Evolutionary conservation across 2,329 filamentous ascomycete species (phyloP).

Genomic region (Sporothrix globosa): DNA sequence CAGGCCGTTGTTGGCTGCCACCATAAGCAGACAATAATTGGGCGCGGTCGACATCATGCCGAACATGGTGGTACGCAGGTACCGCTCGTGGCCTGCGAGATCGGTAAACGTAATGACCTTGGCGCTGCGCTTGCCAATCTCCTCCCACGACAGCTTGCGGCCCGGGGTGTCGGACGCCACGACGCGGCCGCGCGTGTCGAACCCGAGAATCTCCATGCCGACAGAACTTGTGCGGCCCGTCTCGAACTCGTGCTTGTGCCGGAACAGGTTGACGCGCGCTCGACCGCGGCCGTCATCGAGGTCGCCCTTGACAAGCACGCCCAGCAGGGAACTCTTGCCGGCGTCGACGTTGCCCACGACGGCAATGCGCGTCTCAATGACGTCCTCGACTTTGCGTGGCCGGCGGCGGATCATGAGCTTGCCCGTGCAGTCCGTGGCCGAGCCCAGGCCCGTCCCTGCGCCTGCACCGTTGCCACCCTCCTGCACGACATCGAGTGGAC

Average conservation of each 20-base stretch:
- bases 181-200: conserved; percentile 82
- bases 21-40: conserved; percentile 97
- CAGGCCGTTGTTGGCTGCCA: conserved; percentile 94
- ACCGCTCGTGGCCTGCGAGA: conserved; percentile 91
- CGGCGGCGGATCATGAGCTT: conserved; percentile 81
- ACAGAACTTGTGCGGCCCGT: conserved; percentile 94
- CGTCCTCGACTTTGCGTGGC: conserved; percentile 75
- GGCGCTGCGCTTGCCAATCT: conserved; percentile 90
- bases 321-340: conserved; percentile 94
- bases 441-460: not conserved
- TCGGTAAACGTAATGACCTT: conserved; percentile 98
- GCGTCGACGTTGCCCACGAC: conserved; percentile 98
- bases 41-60: conserved; percentile 91
- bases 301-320: conserved; percentile 91
- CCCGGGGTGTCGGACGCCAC: conserved; percentile 81
- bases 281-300: conserved; percentile 93
- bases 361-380: conserved; percentile 94
- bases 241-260: conserved; percentile 97
- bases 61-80: conserved; percentile 94
- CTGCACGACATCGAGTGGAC: conserved; percentile 64
- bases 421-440: conserved; percentile 69
- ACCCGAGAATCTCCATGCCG: conserved; percentile 98
- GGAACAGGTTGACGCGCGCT: conserved; percentile 91
- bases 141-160: conserved; percentile 85
- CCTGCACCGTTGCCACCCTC: not conserved